Percentiles rank a stretch among this genome's conserved stretches.
These are phyloP conservation scores for Brettanomyces naardenensis DNA, from an alignment of 805 yeast genomes.

Conservation along the genomic window DNA sequence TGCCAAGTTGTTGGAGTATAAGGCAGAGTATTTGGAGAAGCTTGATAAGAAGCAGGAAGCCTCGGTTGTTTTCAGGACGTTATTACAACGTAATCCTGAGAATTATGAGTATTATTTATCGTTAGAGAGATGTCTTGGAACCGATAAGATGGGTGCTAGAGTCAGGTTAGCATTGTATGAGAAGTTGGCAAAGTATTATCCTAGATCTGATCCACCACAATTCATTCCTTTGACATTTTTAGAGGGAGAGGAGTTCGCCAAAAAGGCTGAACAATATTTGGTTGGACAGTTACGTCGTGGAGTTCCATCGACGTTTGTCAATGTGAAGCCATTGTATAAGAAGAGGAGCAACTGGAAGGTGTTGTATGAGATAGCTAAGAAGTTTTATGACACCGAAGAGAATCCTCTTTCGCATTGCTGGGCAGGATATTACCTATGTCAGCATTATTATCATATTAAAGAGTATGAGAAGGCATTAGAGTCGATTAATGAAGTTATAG, in stretches of 20 bases:
- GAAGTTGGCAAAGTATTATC: slow-evolving; percentile 62
- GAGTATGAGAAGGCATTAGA: slow-evolving; percentile 47
- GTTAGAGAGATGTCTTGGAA: slow-evolving; percentile 58
- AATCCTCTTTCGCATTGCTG: slow-evolving; percentile 48
- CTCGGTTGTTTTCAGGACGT: slow-evolving; percentile 52
- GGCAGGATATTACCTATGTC: slow-evolving; percentile 73
- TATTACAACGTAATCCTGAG: slow-evolving; percentile 84
- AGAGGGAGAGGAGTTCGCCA: slow-evolving; percentile 33
- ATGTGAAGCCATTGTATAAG: slow-evolving; percentile 72
- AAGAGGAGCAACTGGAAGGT: slow-evolving; percentile 30
- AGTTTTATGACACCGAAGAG: slow-evolving; percentile 30
- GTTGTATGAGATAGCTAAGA: slow-evolving; percentile 47
- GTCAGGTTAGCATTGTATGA: slow-evolving; percentile 52
- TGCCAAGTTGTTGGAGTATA: slow-evolving; percentile 43
- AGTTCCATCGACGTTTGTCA: slow-evolving; percentile 84
- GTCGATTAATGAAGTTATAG: slow-evolving; percentile 53
- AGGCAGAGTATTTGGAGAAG: slow-evolving; percentile 55
- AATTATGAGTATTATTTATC: slow-evolving; percentile 54
- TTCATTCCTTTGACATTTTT: slow-evolving; percentile 72
- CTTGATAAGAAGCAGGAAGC: slow-evolving; percentile 58
- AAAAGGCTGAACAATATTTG: slow-evolving; percentile 47
- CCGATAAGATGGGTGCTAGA: slow-evolving; percentile 26
- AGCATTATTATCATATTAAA: slow-evolving; percentile 56
- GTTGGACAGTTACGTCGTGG: slow-evolving; percentile 61
- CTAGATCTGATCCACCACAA: slow-evolving; percentile 74